Percentiles rank a stretch among this genome's conserved stretches.
Evolutionary conservation across 805 yeast species (phyloP).

Genomic region (Schwanniomyces sp.): DNA sequence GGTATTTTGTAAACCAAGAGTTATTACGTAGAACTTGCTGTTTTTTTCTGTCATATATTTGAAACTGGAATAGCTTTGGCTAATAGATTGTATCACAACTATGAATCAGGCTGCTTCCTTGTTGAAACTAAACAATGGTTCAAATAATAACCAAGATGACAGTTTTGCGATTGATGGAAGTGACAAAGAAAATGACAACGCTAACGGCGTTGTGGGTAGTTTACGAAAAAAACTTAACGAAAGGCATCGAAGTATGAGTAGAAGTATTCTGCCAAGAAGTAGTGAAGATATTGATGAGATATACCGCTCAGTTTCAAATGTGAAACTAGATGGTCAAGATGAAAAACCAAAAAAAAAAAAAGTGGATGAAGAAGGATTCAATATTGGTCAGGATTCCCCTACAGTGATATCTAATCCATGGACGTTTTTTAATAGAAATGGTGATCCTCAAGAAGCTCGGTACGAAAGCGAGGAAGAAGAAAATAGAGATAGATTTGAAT

Average conservation of each 20-base stretch:
- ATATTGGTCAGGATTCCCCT: constrained; percentile 14
- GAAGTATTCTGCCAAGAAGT: background rate
- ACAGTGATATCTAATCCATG: constrained; percentile 31
- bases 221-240: background rate
- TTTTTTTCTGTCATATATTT: too few relatives aligned
- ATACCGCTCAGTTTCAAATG: background rate
- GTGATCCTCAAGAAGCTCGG: constrained; percentile 33
- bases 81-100: background rate
- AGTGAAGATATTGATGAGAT: background rate
- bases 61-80: background rate
- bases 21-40: too few relatives aligned
- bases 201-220: background rate
- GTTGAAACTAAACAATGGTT: background rate
- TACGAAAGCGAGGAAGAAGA: constrained; percentile 31
- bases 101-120: background rate
- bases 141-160: background rate
- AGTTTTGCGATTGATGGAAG: background rate
- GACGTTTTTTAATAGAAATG: constrained; percentile 24
- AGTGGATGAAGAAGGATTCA: background rate
- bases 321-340: background rate
- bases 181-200: background rate
- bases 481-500: constrained; percentile 12
- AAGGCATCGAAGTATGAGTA: background rate
- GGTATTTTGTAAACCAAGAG: too few relatives aligned
- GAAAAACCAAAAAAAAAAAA: background rate